A percentile compares a stretch with the other conserved stretches of the same genome.
These are phyloP conservation scores for Aspergillus transmontanensis DNA, from an alignment of 2,329 filamentous ascomycete genomes.

Conservation along the genomic window DNA sequence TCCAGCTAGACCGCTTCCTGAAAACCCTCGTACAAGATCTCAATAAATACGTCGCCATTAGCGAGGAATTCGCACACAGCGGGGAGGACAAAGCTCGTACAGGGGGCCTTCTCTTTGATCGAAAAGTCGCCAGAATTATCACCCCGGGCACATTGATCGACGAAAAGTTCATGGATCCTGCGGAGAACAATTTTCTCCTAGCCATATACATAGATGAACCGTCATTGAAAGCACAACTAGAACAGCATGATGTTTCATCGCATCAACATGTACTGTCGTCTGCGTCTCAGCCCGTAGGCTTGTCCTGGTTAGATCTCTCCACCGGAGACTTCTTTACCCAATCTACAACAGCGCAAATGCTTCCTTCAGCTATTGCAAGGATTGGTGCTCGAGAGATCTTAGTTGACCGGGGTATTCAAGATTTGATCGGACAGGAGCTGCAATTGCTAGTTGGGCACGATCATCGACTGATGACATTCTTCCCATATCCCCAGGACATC, in stretches of 20 bases:
- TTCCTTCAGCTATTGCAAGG: slow-evolving; percentile 80
- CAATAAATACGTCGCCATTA: slow-evolving; percentile 87
- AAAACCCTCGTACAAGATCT: slow-evolving; percentile 91
- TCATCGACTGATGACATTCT: slow-evolving; percentile 74
- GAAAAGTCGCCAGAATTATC: slow-evolving; percentile 81
- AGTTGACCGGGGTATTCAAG: slow-evolving; percentile 65
- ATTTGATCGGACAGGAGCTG: slow-evolving; percentile 62
- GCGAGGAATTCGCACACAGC: slow-evolving; percentile 84
- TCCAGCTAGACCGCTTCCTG: slow-evolving; percentile 87
- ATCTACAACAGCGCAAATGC: slow-evolving; percentile 65
- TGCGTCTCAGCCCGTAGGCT: slow-evolving; percentile 60
- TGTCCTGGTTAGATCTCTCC: slow-evolving; percentile 93
- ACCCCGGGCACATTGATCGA: slow-evolving; percentile 96
- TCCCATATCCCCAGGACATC: slow-evolving; percentile 50
- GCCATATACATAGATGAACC: slow-evolving; percentile 65
- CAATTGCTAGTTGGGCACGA: slow-evolving; percentile 73
- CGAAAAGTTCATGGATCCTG: slow-evolving; percentile 95
- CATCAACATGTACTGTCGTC: slow-evolving; percentile 33
- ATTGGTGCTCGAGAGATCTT: slow-evolving; percentile 85
- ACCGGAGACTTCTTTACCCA: slow-evolving; percentile 95
- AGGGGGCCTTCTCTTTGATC: slow-evolving; percentile 80
- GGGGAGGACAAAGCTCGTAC: slow-evolving; percentile 69
- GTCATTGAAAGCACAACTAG: slow-evolving; percentile 23
- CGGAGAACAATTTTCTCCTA: slow-evolving; percentile 89
- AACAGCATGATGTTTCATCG: slow-evolving; percentile 21